Conservation (phyloP, 2,329 filamentous ascomycete species). For the Amauroascus verrucosus region DNA sequence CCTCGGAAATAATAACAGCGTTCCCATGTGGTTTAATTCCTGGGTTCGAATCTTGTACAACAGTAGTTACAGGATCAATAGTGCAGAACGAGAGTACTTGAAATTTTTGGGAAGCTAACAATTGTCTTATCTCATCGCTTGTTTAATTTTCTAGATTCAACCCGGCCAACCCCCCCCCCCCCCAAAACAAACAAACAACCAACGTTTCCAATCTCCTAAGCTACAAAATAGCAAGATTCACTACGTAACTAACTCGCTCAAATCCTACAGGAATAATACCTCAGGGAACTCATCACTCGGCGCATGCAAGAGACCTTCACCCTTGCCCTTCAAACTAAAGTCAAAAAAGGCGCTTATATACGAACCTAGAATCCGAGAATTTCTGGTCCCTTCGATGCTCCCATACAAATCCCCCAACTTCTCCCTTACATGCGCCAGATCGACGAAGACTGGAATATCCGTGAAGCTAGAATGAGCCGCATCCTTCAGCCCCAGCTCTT, state of each 20-base stretch:
- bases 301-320: slow-evolving; percentile 13
- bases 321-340: slow-evolving; percentile 12
- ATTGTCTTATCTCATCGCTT: not conserved
- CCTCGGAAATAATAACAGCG: not conserved
- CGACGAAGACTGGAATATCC: slow-evolving; percentile 17
- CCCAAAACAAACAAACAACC: too few relatives aligned
- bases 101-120: not conserved
- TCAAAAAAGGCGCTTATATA: slow-evolving; percentile 18
- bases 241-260: not conserved
- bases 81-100: too few relatives aligned
- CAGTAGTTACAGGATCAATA: too few relatives aligned
- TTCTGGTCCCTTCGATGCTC: slow-evolving; percentile 14
- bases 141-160: too few relatives aligned
- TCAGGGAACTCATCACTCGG: slow-evolving; percentile 17
- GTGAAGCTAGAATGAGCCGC: slow-evolving; percentile 17
- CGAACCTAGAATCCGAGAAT: slow-evolving; percentile 14
- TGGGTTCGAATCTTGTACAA: too few relatives aligned
- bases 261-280: not conserved
- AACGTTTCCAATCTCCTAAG: too few relatives aligned
- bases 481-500: slow-evolving; percentile 15
- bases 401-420: slow-evolving; percentile 13
- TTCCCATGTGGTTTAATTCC: too few relatives aligned
- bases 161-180: too few relatives aligned
- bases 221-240: not conserved
- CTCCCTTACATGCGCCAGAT: slow-evolving; percentile 10